Evolutionary conservation across 345 rosid species (phyloP).

Genomic region (Eucalyptus cladocalyx): DNA sequence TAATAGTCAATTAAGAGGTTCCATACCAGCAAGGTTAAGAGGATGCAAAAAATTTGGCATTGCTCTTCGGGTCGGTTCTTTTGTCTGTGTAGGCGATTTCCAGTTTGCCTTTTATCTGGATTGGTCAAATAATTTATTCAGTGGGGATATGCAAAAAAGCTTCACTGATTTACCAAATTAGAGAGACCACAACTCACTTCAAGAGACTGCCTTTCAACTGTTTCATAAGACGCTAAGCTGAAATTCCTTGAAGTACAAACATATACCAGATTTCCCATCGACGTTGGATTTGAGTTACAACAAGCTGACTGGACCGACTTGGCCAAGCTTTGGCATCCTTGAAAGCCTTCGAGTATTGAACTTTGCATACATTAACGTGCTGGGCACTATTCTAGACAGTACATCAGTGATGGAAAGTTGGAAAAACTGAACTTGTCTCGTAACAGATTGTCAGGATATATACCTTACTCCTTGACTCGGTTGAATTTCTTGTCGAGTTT

Average conservation of each 20-base stretch:
- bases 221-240: not conserved
- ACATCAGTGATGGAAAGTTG: not conserved
- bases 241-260: not conserved
- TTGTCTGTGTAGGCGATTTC: not conserved
- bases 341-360: not conserved
- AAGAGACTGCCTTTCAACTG: not conserved
- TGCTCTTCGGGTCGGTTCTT: not conserved
- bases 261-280: not conserved
- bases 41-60: not conserved
- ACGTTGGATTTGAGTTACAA: conserved; percentile 2
- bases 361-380: not conserved
- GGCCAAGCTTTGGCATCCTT: conserved; percentile 4
- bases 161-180: conserved; percentile 1
- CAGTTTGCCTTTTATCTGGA: conserved; percentile 8
- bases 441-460: conserved; percentile 3
- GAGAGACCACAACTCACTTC: not conserved
- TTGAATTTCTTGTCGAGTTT: conserved; percentile 1
- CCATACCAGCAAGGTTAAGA: not conserved
- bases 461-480: conserved; percentile 1
- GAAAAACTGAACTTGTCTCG: conserved; percentile 1
- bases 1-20: not conserved
- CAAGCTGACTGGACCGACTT: conserved; percentile 1
- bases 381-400: conserved; percentile 1
- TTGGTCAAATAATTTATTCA: conserved; percentile 17
- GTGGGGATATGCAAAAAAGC: conserved; percentile 8